A percentile compares a stretch with the other conserved stretches of the same genome.
These are phyloP conservation scores for Leccinum truebloodii DNA, from an alignment of 768 basidiomycete genomes.

Conservation along the genomic window DNA sequence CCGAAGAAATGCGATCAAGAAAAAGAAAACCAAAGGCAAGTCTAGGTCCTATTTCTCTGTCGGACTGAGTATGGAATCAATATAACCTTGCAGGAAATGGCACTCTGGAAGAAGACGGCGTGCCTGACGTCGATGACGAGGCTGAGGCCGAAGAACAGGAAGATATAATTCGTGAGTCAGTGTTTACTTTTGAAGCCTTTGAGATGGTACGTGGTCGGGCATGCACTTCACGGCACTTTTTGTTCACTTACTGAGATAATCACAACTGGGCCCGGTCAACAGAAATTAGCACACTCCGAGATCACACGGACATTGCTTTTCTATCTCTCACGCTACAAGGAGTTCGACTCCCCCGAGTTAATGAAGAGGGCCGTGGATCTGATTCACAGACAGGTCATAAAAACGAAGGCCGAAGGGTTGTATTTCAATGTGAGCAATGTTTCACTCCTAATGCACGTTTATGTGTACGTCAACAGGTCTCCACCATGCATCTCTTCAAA, in stretches of 20 bases:
- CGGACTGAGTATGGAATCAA: conserved; percentile 14
- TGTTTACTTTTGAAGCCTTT: conserved; percentile 90
- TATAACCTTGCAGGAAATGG: conserved; percentile 34
- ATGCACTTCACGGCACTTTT: conserved; percentile 13
- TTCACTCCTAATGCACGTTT: conserved; percentile 7
- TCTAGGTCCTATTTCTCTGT: conserved; percentile 32
- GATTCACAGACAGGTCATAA: conserved; percentile 89
- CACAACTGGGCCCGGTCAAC: conserved; percentile 19
- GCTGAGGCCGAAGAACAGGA: conserved; percentile 59
- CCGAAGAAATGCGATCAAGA: conserved; percentile 55
- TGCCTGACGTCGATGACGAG: conserved; percentile 69
- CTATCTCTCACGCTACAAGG: conserved; percentile 82
- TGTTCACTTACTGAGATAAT: conserved; percentile 22
- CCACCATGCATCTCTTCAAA: conserved; percentile 87
- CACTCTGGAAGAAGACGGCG: conserved; percentile 56
- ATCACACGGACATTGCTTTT: conserved; percentile 81
- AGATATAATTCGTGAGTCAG: conserved; percentile 74
- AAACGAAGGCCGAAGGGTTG: conserved; percentile 88
- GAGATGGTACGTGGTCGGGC: conserved; percentile 63
- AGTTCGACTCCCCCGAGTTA: conserved; percentile 71
- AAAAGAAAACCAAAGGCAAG: conserved; percentile 51
- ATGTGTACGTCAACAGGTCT: conserved; percentile 59
- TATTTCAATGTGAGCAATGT: conserved; percentile 81
- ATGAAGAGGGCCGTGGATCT: conserved; percentile 90
- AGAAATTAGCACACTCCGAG: conserved; percentile 91